phyloP scores from a whole-genome alignment of 345 rosid species.

The Ceriops zippeliana region DNA sequence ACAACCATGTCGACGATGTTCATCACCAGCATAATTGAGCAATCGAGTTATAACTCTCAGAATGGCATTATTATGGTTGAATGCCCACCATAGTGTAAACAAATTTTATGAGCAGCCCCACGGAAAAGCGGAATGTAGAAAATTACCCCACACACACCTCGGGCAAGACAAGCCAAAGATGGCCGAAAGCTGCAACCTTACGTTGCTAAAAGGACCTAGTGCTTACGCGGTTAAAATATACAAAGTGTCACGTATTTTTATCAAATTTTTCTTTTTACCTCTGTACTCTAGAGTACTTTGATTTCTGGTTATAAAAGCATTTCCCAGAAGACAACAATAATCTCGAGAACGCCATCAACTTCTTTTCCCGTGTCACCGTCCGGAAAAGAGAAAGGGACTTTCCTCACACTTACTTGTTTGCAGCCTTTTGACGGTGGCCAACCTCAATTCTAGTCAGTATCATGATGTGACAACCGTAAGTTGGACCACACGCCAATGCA shows the following conservation, averaged over 20 bases:
- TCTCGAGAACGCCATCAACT: not conserved
- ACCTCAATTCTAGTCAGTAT: conserved; percentile 2
- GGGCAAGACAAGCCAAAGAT: conserved; percentile 10
- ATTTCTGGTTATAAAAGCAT: too few species aligned
- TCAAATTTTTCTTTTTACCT: too few species aligned
- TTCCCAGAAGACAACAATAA: too few species aligned
- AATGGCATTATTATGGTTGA: not conserved
- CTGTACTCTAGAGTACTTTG: too few species aligned
- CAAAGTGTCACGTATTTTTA: too few species aligned
- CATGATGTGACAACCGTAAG: conserved; percentile 16
- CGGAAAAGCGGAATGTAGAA: not conserved
- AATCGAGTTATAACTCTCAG: too few species aligned
- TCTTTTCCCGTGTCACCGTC: not conserved
- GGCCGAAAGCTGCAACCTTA: conserved; percentile 14
- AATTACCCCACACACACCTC: not conserved
- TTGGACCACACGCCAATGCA: conserved; percentile 13
- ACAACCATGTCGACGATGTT: too few species aligned
- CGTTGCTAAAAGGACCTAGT: not conserved
- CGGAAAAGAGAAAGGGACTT: not conserved
- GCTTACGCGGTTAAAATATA: too few species aligned
- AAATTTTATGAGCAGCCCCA: not conserved
- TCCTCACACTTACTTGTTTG: conserved; percentile 3
- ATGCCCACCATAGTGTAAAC: not conserved
- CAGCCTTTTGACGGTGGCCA: conserved; percentile 22
- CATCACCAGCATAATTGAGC: too few species aligned